These are phyloP conservation scores for Stephanodiscus minutulus DNA, from an alignment of 108 stramenopile species.

Conservation along the genomic window DNA sequence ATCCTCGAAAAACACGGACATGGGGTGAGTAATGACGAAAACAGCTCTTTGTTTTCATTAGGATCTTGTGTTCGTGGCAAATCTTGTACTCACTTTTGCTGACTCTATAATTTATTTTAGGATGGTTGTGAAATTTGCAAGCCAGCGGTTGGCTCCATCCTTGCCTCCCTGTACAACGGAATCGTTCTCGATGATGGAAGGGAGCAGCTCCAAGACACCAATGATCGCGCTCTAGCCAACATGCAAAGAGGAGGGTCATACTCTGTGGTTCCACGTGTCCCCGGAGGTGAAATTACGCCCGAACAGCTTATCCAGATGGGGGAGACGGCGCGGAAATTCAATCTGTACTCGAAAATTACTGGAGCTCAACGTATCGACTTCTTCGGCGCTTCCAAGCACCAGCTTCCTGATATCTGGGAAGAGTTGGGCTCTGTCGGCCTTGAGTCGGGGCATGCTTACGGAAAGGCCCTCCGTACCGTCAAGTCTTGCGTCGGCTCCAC, in stretches of 20 bases:
- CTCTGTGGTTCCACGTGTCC: conserved; percentile 91
- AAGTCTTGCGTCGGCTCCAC: conserved; percentile 94
- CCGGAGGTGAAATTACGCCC: conserved; percentile 89
- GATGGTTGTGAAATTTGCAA: conserved; percentile 94
- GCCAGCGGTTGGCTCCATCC: conserved; percentile 83
- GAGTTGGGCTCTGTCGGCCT: conserved; percentile 88
- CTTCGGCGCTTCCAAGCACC: conserved; percentile 91
- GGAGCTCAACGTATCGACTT: conserved; percentile 92
- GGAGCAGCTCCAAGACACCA: conserved; percentile 89
- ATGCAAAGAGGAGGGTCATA: conserved; percentile 96
- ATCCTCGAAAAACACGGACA: conserved; percentile 82
- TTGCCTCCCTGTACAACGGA: conserved; percentile 86
- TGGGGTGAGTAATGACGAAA: conserved; percentile 45
- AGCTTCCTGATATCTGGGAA: conserved; percentile 94
- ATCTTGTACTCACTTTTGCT: neutral
- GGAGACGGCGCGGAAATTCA: conserved; percentile 82
- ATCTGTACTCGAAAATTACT: conserved; percentile 91
- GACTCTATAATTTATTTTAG: conserved; percentile 10
- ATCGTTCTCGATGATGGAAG: conserved; percentile 76
- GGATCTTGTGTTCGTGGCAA: neutral
- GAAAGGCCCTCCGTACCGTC: conserved; percentile 92
- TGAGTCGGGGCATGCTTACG: conserved; percentile 94
- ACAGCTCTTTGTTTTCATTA: neutral
- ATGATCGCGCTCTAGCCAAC: conserved; percentile 91
- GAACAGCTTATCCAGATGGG: conserved; percentile 89